A percentile compares a stretch with the other conserved stretches of the same genome.
Evolutionary conservation across 2,329 filamentous ascomycete genomes (phyloP).

Genomic region (Colletotrichum brevisporum): DNA sequence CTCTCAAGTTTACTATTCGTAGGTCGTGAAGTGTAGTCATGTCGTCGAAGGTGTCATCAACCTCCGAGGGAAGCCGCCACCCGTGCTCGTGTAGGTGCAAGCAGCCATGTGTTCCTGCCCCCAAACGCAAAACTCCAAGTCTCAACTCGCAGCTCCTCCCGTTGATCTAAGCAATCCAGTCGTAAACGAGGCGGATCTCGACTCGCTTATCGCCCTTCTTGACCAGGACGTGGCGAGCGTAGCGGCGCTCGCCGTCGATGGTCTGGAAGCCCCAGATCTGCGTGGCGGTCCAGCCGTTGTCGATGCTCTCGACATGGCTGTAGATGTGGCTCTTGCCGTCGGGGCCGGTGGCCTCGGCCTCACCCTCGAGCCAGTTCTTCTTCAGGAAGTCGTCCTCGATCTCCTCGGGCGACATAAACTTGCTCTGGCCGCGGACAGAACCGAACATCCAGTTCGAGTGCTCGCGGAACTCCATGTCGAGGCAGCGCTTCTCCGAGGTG

Average conservation of each 20-base stretch:
- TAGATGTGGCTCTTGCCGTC: conserved; percentile 75
- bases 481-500: conserved; percentile 69
- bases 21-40: neutral
- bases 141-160: conserved; percentile 37
- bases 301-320: conserved; percentile 70
- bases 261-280: conserved; percentile 75
- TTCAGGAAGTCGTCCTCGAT: conserved; percentile 70
- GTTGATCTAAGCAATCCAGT: conserved; percentile 54
- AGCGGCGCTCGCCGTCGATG: conserved; percentile 65
- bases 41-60: neutral
- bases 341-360: conserved; percentile 63
- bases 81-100: neutral
- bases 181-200: conserved; percentile 69
- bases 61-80: neutral
- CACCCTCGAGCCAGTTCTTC: conserved; percentile 72
- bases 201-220: conserved; percentile 64
- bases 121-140: conserved; percentile 4
- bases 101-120: neutral
- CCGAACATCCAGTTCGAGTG: conserved; percentile 89
- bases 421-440: conserved; percentile 72
- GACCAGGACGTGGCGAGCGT: conserved; percentile 68
- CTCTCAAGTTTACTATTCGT: conserved; percentile 28
- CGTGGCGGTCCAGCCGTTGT: conserved; percentile 67
- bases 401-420: conserved; percentile 62
- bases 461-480: conserved; percentile 68